These are phyloP conservation scores for Diaporthe citriasiana DNA, from an alignment of 2,329 filamentous ascomycete genomes.

Conservation along the genomic window DNA sequence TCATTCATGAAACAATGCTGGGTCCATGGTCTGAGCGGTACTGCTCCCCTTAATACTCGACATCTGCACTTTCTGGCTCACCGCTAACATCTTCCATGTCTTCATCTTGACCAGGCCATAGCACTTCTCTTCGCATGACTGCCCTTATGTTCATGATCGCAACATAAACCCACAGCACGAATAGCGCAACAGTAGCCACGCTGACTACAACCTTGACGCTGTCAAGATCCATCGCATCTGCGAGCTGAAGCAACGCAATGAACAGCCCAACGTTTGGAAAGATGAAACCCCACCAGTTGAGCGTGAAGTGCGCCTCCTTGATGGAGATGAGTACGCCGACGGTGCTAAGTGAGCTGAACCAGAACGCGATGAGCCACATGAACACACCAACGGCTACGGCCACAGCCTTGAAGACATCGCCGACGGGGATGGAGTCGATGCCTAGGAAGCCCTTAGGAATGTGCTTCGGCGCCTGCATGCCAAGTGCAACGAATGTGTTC, in stretches of 20 bases:
- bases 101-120: conserved; percentile 7
- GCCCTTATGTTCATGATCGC: conserved; percentile 7
- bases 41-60: neutral
- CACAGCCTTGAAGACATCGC: conserved; percentile 58
- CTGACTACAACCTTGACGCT: conserved; percentile 8
- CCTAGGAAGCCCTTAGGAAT: conserved; percentile 46
- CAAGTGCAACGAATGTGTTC: conserved; percentile 67
- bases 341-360: conserved; percentile 63
- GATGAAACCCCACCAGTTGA: conserved; percentile 70
- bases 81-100: neutral
- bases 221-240: neutral
- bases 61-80: neutral
- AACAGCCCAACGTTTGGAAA: conserved; percentile 72
- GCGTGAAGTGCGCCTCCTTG: conserved; percentile 59
- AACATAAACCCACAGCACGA: conserved; percentile 1
- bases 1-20: neutral
- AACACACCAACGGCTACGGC: conserved; percentile 62
- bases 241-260: conserved; percentile 16
- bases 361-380: conserved; percentile 66
- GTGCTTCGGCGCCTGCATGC: conserved; percentile 47
- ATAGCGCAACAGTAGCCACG: neutral
- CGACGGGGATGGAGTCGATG: conserved; percentile 47
- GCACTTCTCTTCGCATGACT: neutral
- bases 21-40: neutral
- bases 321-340: conserved; percentile 55